A percentile compares a stretch with the other conserved stretches of the same genome.
These are phyloP conservation scores for Hydnomerulius pinastri DNA, from an alignment of 768 basidiomycete species.

Conservation along the genomic window DNA sequence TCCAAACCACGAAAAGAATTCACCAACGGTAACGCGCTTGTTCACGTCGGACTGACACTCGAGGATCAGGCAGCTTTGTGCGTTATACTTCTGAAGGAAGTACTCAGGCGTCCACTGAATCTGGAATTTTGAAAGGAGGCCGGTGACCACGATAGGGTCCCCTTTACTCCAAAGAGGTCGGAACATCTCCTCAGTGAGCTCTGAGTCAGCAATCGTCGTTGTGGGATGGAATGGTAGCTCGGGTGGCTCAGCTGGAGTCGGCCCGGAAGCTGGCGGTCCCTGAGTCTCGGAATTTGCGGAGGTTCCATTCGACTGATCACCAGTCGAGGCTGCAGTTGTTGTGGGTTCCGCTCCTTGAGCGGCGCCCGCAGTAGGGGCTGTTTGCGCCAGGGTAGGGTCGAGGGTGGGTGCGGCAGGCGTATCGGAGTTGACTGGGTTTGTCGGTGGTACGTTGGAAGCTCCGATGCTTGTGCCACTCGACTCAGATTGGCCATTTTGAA, in stretches of 20 bases:
- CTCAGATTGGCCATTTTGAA: slow-evolving; percentile 19
- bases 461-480: background rate
- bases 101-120: slow-evolving; percentile 82
- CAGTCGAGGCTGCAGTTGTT: background rate
- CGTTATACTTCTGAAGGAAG: slow-evolving; percentile 69
- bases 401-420: slow-evolving; percentile 1
- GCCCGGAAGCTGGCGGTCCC: slow-evolving; percentile 8
- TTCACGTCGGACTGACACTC: slow-evolving; percentile 80
- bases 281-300: slow-evolving; percentile 1
- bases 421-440: slow-evolving; percentile 8
- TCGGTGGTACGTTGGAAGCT: slow-evolving; percentile 12
- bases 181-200: slow-evolving; percentile 63
- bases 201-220: slow-evolving; percentile 44
- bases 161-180: slow-evolving; percentile 71
- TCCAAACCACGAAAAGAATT: slow-evolving; percentile 84
- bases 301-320: slow-evolving; percentile 10
- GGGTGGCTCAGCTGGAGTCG: slow-evolving; percentile 12
- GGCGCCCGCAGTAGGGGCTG: background rate
- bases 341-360: slow-evolving; percentile 8
- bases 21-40: slow-evolving; percentile 61
- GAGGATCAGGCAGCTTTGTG: slow-evolving; percentile 67
- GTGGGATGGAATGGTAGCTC: slow-evolving; percentile 51
- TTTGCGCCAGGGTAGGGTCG: background rate
- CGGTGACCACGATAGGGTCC: slow-evolving; percentile 77
- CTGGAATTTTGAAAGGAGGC: slow-evolving; percentile 59